A percentile compares a stretch with the other conserved stretches of the same genome.
phyloP scores from a whole-genome alignment of 1,284 basidiomycete genomes.

The Malassezia cuniculi region DNA sequence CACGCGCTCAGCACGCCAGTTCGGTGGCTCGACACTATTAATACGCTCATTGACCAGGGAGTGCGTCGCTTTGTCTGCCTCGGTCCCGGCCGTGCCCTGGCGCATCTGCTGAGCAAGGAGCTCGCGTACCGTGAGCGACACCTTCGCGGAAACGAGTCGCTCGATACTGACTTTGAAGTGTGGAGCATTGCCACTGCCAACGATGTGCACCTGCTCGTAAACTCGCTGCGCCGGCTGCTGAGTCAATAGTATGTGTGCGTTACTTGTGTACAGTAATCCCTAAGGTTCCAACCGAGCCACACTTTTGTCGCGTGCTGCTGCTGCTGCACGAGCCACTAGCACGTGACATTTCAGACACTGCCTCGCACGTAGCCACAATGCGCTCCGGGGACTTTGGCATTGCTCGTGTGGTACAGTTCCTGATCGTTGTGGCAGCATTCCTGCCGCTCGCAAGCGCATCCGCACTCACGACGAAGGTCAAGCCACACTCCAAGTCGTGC shows the following conservation, averaged over 20 bases:
- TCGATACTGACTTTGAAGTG: constrained; percentile 6
- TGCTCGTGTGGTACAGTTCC: no score
- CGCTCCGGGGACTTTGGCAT: no score
- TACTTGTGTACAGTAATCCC: no score
- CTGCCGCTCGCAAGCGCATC: constrained; percentile 46
- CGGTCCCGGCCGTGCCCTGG: constrained; percentile 38
- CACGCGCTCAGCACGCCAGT: constrained; percentile 30
- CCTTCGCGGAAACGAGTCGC: neutral
- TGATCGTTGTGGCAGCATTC: no score
- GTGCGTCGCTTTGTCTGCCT: constrained; percentile 40
- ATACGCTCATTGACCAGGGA: constrained; percentile 27
- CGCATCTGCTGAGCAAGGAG: constrained; percentile 40
- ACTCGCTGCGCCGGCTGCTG: neutral
- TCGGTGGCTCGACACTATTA: constrained; percentile 29
- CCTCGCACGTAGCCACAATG: no score
- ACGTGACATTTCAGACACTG: no score
- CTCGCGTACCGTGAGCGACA: constrained; percentile 24
- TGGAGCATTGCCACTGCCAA: constrained; percentile 13
- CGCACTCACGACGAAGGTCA: constrained; percentile 74
- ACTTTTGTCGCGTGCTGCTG: no score
- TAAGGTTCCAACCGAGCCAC: no score
- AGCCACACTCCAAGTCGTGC: constrained; percentile 74
- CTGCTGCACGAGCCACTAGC: no score
- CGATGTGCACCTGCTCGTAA: constrained; percentile 4
- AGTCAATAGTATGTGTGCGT: no score